Percentiles rank a stretch among this genome's conserved stretches.
phyloP scores from a whole-genome alignment of 805 yeast genomes.

The Kodamaea kaohsiungensis region DNA sequence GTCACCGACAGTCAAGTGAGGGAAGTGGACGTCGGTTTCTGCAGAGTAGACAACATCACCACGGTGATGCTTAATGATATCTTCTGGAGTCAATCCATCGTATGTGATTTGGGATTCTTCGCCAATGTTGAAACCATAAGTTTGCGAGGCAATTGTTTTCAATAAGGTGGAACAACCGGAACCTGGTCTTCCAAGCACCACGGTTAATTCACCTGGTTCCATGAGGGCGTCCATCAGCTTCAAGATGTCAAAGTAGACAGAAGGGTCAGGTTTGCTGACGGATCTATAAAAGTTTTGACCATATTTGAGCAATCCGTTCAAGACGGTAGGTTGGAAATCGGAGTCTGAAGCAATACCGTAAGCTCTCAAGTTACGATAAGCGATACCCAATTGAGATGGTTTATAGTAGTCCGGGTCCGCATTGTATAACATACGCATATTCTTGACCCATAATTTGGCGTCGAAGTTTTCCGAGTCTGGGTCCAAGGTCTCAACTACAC shows the following conservation, averaged over 20 bases:
- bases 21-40: constrained; percentile 58
- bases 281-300: constrained; percentile 17
- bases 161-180: constrained; percentile 43
- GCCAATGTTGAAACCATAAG: constrained; percentile 39
- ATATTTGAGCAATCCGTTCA: constrained; percentile 36
- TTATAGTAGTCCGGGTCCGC: constrained; percentile 63
- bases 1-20: constrained; percentile 55
- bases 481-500: constrained; percentile 43
- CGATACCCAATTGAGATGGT: constrained; percentile 59
- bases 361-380: constrained; percentile 59
- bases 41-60: constrained; percentile 48
- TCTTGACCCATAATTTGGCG: constrained; percentile 67
- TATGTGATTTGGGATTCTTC: constrained; percentile 32
- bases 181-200: constrained; percentile 44
- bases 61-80: constrained; percentile 29
- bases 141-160: constrained; percentile 38
- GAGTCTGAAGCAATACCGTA: constrained; percentile 67
- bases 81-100: constrained; percentile 33
- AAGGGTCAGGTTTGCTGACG: constrained; percentile 21
- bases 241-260: constrained; percentile 31
- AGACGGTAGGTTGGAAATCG: constrained; percentile 62
- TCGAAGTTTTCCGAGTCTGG: constrained; percentile 61
- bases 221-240: constrained; percentile 36
- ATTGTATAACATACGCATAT: constrained; percentile 52
- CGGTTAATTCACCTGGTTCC: constrained; percentile 41